phyloP scores from a whole-genome alignment of 208 protist genomes.

The Leishmania aethiopica region DNA sequence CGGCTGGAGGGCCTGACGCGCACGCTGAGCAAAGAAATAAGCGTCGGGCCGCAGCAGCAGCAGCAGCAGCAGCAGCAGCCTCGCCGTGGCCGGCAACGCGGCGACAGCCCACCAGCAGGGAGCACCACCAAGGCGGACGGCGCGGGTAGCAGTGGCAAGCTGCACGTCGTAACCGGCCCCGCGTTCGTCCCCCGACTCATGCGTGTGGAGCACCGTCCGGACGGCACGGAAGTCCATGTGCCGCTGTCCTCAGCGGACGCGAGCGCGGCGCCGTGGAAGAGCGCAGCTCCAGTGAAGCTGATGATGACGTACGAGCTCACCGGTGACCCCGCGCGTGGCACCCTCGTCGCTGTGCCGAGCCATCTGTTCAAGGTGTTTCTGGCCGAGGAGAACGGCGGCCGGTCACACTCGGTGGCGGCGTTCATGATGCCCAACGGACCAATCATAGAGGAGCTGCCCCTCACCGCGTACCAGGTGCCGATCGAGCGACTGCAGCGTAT shows the following conservation, averaged over 20 bases:
- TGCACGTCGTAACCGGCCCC: slow-evolving; percentile 61
- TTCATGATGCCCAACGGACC: slow-evolving; percentile 85
- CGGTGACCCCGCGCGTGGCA: slow-evolving; percentile 38
- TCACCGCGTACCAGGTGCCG: slow-evolving; percentile 76
- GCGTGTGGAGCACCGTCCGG: slow-evolving; percentile 38
- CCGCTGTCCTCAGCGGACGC: slow-evolving; percentile 6
- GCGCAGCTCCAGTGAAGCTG: slow-evolving; percentile 21
- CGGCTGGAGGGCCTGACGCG: slow-evolving; percentile 73
- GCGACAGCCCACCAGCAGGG: not conserved
- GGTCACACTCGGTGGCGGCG: slow-evolving; percentile 41
- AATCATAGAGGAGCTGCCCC: slow-evolving; percentile 63
- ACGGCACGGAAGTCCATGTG: slow-evolving; percentile 30
- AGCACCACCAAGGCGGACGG: slow-evolving; percentile 5
- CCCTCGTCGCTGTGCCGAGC: slow-evolving; percentile 74
- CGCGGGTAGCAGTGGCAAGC: slow-evolving; percentile 16
- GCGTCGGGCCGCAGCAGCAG: slow-evolving; percentile 8
- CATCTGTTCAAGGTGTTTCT: slow-evolving; percentile 87
- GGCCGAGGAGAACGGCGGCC: slow-evolving; percentile 43
- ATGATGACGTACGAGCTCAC: slow-evolving; percentile 70
- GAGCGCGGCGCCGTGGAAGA: slow-evolving; percentile 1
- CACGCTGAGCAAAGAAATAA: slow-evolving; percentile 45
- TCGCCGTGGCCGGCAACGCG: slow-evolving; percentile 9
- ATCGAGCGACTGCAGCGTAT: slow-evolving; percentile 46
- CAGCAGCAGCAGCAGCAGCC: slow-evolving; percentile 7
- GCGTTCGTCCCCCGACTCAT: slow-evolving; percentile 61